These are phyloP conservation scores for Jacaranda copaia DNA, from an alignment of 257 asterid species.

Conservation along the genomic window DNA sequence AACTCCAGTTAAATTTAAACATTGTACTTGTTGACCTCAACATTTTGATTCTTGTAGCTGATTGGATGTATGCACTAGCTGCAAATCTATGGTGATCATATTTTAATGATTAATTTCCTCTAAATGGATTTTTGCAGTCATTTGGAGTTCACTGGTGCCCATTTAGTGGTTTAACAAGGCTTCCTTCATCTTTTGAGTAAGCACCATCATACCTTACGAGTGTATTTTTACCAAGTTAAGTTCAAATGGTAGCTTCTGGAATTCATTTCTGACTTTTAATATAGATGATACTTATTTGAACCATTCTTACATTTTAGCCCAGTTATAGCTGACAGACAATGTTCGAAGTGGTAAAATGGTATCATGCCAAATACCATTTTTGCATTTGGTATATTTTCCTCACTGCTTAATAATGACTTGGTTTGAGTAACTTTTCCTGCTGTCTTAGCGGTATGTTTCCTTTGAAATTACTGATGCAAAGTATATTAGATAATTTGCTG, in stretches of 20 bases:
- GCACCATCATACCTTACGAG: slow-evolving; percentile 38
- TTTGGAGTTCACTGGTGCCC: slow-evolving; percentile 95
- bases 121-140: slow-evolving; percentile 61
- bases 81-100: background rate
- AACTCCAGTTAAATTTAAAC: background rate
- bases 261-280: background rate
- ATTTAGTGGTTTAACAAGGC: slow-evolving; percentile 68
- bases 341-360: background rate
- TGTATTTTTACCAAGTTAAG: slow-evolving; percentile 13
- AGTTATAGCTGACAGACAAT: background rate
- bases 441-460: too few species aligned
- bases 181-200: slow-evolving; percentile 79
- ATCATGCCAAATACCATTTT: background rate
- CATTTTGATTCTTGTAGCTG: background rate
- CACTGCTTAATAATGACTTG: background rate
- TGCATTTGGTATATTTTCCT: background rate
- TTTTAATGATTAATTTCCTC: slow-evolving; percentile 24
- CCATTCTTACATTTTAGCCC: background rate
- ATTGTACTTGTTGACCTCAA: background rate
- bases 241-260: background rate
- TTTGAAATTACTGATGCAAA: too few species aligned
- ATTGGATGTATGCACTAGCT: background rate
- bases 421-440: background rate
- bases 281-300: background rate
- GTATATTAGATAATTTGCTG: too few species aligned